phyloP scores from a whole-genome alignment of 805 yeast genomes.

The Kodamaea nitidulidarum region DNA sequence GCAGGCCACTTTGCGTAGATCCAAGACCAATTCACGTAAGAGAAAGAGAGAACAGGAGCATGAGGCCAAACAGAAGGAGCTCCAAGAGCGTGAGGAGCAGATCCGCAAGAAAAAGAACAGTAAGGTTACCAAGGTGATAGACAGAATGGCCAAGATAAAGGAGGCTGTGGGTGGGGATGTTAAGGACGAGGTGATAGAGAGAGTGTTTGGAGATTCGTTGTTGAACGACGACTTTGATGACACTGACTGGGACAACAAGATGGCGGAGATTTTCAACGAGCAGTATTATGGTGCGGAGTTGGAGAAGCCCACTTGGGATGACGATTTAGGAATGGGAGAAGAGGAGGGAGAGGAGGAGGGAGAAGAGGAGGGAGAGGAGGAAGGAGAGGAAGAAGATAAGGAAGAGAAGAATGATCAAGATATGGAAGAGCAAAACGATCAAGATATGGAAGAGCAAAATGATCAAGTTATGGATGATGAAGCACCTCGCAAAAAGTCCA shows the following conservation, averaged over 20 bases:
- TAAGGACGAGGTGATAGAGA: slow-evolving; percentile 54
- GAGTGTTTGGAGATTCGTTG: slow-evolving; percentile 69
- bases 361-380: slow-evolving; percentile 8
- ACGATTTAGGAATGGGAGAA: slow-evolving; percentile 17
- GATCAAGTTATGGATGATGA: slow-evolving; percentile 15
- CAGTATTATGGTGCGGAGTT: slow-evolving; percentile 58
- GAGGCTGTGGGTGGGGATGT: slow-evolving; percentile 66
- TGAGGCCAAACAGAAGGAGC: slow-evolving; percentile 49
- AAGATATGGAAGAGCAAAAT: slow-evolving; percentile 5
- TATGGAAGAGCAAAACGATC: not conserved
- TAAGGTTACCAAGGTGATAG: slow-evolving; percentile 74
- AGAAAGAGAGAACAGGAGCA: slow-evolving; percentile 72
- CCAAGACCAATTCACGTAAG: slow-evolving; percentile 63
- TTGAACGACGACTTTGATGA: slow-evolving; percentile 86
- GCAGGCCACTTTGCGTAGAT: slow-evolving; percentile 87
- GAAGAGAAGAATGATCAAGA: slow-evolving; percentile 15
- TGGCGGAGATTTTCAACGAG: slow-evolving; percentile 83
- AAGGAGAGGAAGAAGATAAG: slow-evolving; percentile 15
- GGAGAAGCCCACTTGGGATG: slow-evolving; percentile 65
- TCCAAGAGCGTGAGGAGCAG: slow-evolving; percentile 53
- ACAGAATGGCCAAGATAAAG: slow-evolving; percentile 59
- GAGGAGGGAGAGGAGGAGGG: slow-evolving; percentile 12
- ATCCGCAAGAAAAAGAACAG: slow-evolving; percentile 67
- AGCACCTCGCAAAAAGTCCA: slow-evolving; percentile 38
- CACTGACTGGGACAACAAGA: slow-evolving; percentile 83